Conservation (phyloP, 179 eudicot genomes). For the Vitellaria paradoxa region DNA sequence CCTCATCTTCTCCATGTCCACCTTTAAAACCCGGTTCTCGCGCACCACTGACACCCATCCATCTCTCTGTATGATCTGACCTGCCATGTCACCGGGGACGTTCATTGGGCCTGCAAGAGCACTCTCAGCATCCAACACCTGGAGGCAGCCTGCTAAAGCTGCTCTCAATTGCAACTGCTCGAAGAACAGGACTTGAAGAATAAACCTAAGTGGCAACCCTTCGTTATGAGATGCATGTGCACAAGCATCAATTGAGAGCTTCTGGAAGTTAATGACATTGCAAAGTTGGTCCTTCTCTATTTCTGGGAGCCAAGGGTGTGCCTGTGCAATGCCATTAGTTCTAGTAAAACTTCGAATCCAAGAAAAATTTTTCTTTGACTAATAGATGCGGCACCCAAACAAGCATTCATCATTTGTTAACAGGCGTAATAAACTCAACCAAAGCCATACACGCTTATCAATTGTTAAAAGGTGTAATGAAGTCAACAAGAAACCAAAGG, state of each 20-base stretch:
- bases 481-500: too few relatives aligned
- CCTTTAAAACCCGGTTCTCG: constrained; percentile 59
- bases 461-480: too few relatives aligned
- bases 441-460: too few relatives aligned
- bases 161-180: constrained; percentile 74
- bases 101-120: constrained; percentile 34
- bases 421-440: too few relatives aligned
- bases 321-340: constrained; percentile 34
- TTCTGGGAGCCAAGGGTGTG: constrained; percentile 72
- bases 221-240: constrained; percentile 83
- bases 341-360: not conserved
- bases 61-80: constrained; percentile 54
- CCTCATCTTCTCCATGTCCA: constrained; percentile 76
- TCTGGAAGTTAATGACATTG: constrained; percentile 61
- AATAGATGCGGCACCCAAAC: not conserved
- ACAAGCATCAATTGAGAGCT: constrained; percentile 83
- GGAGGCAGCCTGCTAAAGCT: constrained; percentile 56
- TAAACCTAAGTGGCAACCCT: constrained; percentile 61
- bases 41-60: constrained; percentile 69
- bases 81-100: constrained; percentile 26
- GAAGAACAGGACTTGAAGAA: constrained; percentile 74
- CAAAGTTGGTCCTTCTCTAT: constrained; percentile 69
- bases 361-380: not conserved
- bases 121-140: constrained; percentile 42
- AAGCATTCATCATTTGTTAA: too few relatives aligned